Conservation (phyloP, 352 stramenopile species). For the Peronospora farinosa region DNA sequence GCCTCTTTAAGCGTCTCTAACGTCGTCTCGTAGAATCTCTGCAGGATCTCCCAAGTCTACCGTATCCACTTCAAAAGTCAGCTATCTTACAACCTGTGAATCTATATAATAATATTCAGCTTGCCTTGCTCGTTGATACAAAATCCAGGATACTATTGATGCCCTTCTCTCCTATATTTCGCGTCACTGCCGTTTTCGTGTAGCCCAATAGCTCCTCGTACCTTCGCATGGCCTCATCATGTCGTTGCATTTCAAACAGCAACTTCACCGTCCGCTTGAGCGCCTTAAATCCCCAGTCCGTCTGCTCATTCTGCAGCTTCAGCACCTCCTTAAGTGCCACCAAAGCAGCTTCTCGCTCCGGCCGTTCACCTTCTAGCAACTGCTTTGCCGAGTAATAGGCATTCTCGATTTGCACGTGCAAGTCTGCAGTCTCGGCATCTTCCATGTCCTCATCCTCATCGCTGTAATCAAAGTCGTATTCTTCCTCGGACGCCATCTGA, state of each 20-base stretch:
- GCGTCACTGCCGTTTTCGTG: constrained; percentile 83
- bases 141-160: constrained; percentile 94
- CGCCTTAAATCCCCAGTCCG: constrained; percentile 91
- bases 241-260: constrained; percentile 69
- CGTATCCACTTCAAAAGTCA: background rate
- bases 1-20: constrained; percentile 80
- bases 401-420: constrained; percentile 90
- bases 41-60: constrained; percentile 78
- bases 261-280: constrained; percentile 94
- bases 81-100: background rate
- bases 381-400: constrained; percentile 91
- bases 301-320: constrained; percentile 43
- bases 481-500: constrained; percentile 17
- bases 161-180: constrained; percentile 92
- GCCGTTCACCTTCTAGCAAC: constrained; percentile 53
- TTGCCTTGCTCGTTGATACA: constrained; percentile 79
- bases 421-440: constrained; percentile 54
- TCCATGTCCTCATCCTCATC: constrained; percentile 89
- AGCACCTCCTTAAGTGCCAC: constrained; percentile 50
- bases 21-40: constrained; percentile 83
- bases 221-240: constrained; percentile 63
- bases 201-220: constrained; percentile 89
- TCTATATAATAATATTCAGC: background rate
- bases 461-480: constrained; percentile 91
- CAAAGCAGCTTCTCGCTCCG: constrained; percentile 36